A percentile compares a stretch with the other conserved stretches of the same genome.
Conservation (phyloP, 2,329 filamentous ascomycete genomes). For the Fusarium humuli region DNA sequence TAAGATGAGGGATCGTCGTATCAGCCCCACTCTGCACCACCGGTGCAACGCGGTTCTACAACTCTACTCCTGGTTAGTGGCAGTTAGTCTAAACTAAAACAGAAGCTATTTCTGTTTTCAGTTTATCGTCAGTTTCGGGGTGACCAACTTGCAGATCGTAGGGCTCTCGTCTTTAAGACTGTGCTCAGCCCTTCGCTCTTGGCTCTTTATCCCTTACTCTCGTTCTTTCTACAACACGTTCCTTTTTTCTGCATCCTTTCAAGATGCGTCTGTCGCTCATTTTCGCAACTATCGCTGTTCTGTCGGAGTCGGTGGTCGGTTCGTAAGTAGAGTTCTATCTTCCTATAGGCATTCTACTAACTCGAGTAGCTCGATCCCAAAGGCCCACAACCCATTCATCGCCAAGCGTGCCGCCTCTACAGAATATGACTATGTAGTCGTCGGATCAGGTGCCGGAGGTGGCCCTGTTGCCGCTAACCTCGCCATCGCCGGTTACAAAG, state of each 20-base stretch:
- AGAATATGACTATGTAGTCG: constrained; percentile 68
- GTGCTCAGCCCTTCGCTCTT: background rate
- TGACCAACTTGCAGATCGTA: background rate
- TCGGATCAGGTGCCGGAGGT: constrained; percentile 68
- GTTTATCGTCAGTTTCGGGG: background rate
- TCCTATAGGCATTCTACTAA: background rate
- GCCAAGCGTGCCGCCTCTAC: constrained; percentile 8
- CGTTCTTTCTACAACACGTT: background rate
- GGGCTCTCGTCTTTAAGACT: background rate
- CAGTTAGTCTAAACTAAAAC: background rate
- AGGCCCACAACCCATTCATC: constrained; percentile 23
- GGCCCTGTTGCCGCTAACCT: constrained; percentile 67
- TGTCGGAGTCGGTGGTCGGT: background rate
- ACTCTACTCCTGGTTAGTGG: background rate
- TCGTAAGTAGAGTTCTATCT: background rate
- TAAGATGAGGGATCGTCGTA: background rate
- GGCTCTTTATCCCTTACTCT: background rate
- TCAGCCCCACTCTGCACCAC: background rate
- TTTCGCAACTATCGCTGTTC: background rate
- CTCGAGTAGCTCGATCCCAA: background rate
- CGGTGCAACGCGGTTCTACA: background rate
- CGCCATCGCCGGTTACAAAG: constrained; percentile 66
- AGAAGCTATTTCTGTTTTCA: background rate
- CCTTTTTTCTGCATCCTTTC: background rate
- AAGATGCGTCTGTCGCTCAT: background rate